These are phyloP conservation scores for Fistulinella prunicolor DNA, from an alignment of 768 basidiomycete species.

Conservation along the genomic window DNA sequence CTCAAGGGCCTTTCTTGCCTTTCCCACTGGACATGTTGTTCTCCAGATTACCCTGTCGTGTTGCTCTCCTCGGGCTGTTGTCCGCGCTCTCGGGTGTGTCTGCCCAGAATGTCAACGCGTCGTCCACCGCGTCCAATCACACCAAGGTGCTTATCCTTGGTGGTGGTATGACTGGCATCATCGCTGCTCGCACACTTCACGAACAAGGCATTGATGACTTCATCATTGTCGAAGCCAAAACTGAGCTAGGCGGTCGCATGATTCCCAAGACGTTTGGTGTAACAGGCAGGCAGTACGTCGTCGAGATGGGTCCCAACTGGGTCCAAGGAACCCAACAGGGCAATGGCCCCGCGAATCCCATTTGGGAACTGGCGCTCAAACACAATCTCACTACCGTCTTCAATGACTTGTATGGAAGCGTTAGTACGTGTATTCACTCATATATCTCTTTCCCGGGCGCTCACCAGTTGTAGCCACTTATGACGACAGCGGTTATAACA, in stretches of 20 bases:
- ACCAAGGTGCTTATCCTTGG: slow-evolving; percentile 57
- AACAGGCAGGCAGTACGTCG: slow-evolving; percentile 33
- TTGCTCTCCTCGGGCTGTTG: slow-evolving; percentile 6
- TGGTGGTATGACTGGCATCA: slow-evolving; percentile 63
- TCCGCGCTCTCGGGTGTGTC: neutral
- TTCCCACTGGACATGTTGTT: slow-evolving; percentile 13
- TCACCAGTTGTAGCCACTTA: slow-evolving; percentile 44
- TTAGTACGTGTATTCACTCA: slow-evolving; percentile 37
- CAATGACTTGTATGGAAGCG: slow-evolving; percentile 43
- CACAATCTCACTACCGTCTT: slow-evolving; percentile 46
- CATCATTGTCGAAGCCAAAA: slow-evolving; percentile 57
- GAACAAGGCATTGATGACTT: slow-evolving; percentile 54
- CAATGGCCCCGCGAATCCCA: slow-evolving; percentile 55
- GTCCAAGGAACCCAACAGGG: slow-evolving; percentile 51
- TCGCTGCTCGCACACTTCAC: slow-evolving; percentile 60
- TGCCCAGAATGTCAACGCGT: slow-evolving; percentile 13
- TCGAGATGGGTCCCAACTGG: slow-evolving; percentile 65
- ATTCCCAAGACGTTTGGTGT: slow-evolving; percentile 44
- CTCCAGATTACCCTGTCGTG: neutral
- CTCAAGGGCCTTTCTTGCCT: neutral
- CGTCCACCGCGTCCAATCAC: slow-evolving; percentile 9
- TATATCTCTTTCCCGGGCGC: neutral
- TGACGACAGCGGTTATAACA: slow-evolving; percentile 46
- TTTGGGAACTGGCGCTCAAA: slow-evolving; percentile 54
- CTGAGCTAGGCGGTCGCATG: slow-evolving; percentile 62